Conservation (phyloP, 106 monocot species). For the Platanthera guangdongensis region DNA sequence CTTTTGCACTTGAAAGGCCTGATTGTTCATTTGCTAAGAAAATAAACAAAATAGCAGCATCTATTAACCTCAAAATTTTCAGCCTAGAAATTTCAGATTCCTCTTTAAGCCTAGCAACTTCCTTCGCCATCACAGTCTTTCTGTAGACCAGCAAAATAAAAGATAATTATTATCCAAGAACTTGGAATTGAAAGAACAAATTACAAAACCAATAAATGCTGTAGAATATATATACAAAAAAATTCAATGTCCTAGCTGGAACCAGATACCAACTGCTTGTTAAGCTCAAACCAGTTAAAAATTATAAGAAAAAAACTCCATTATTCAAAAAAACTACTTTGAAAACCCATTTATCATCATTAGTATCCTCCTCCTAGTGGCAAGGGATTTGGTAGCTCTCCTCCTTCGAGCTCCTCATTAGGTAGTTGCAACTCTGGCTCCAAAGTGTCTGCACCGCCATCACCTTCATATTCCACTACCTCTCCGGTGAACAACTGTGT, state of each 20-base stretch:
- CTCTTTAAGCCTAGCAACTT: constrained; percentile 76
- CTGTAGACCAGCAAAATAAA: constrained; percentile 28
- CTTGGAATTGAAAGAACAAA: neutral
- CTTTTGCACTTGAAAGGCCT: neutral
- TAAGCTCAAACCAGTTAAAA: neutral
- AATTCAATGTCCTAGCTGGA: neutral
- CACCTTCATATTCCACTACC: too few relatives aligned
- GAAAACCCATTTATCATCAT: too few relatives aligned
- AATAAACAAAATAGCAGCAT: neutral
- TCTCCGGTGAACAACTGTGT: too few relatives aligned
- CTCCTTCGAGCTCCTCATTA: too few relatives aligned
- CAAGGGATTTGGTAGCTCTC: too few relatives aligned
- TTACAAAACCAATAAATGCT: neutral
- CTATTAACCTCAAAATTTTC: constrained; percentile 49
- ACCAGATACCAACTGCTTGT: neutral
- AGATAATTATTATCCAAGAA: neutral
- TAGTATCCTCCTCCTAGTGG: too few relatives aligned
- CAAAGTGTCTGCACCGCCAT: too few relatives aligned
- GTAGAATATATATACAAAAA: neutral
- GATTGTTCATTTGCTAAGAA: neutral
- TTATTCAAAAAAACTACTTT: too few relatives aligned
- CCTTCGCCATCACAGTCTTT: constrained; percentile 75
- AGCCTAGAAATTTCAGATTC: constrained; percentile 50
- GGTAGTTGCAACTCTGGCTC: too few relatives aligned
- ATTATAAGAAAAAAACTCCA: too few relatives aligned